These are phyloP conservation scores for Adansonia gregorii DNA, from an alignment of 441 rosid genomes.

Conservation along the genomic window DNA sequence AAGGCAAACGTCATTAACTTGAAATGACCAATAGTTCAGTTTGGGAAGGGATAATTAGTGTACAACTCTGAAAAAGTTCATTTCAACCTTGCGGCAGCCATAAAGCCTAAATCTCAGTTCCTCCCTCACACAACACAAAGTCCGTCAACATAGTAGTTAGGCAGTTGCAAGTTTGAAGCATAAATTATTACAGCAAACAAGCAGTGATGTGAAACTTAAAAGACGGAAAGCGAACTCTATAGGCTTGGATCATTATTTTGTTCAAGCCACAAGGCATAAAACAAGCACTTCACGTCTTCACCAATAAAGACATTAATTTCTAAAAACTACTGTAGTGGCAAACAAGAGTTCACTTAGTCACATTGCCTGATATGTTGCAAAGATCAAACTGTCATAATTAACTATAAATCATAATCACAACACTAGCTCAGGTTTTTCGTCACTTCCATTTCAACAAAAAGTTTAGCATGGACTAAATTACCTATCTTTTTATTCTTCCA, in stretches of 20 bases:
- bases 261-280: neutral
- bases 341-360: conserved; percentile 8
- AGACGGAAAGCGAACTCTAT: neutral
- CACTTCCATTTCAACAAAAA: neutral
- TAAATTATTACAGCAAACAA: neutral
- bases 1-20: conserved; percentile 30
- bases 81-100: conserved; percentile 6
- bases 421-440: neutral
- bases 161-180: neutral
- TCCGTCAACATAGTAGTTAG: neutral
- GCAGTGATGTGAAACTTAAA: neutral
- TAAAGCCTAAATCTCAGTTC: conserved; percentile 7
- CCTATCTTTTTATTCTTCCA: conserved; percentile 4
- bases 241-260: conserved; percentile 7
- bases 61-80: neutral
- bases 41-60: neutral
- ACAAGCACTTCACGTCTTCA: neutral
- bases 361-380: conserved; percentile 5
- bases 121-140: neutral
- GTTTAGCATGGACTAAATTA: conserved; percentile 12
- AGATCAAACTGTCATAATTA: conserved; percentile 1
- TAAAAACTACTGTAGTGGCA: neutral
- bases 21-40: conserved; percentile 5
- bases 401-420: neutral
- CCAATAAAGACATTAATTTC: neutral